Percentiles rank a stretch among this genome's conserved stretches.
Evolutionary conservation across 352 stramenopile species (phyloP).

Genomic region (Phytophthora tubulina): DNA sequence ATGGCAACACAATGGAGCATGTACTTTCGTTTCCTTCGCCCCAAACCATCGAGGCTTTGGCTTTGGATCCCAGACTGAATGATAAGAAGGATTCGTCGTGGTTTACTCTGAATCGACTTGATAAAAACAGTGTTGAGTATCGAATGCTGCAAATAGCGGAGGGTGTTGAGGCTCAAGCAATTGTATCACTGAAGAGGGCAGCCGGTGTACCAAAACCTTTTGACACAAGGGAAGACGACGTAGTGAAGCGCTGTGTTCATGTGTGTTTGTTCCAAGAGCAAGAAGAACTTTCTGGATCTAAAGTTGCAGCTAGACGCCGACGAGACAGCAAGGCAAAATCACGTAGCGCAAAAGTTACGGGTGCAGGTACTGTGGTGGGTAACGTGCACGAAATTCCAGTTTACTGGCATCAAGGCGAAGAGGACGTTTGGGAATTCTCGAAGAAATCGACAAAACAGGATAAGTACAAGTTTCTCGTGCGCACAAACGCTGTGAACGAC

Average conservation of each 20-base stretch:
- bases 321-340: conserved; percentile 7
- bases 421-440: conserved; percentile 88
- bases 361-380: conserved; percentile 60
- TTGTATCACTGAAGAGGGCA: conserved; percentile 81
- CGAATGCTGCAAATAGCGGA: conserved; percentile 65
- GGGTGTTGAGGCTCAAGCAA: conserved; percentile 61
- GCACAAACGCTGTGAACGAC: conserved; percentile 76
- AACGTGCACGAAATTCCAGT: conserved; percentile 86
- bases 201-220: conserved; percentile 80
- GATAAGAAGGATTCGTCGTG: conserved; percentile 47
- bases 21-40: conserved; percentile 78
- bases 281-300: conserved; percentile 36
- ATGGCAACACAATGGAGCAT: conserved; percentile 73
- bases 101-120: conserved; percentile 37
- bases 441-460: conserved; percentile 77
- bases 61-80: conserved; percentile 39
- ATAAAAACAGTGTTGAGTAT: conserved; percentile 46
- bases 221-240: conserved; percentile 78
- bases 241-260: conserved; percentile 83
- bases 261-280: conserved; percentile 82
- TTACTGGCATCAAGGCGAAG: conserved; percentile 71
- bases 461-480: conserved; percentile 88
- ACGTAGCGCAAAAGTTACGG: conserved; percentile 10
- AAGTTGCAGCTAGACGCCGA: conserved; percentile 16
- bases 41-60: conserved; percentile 66